These are phyloP conservation scores for Coemansia sp. DNA, from an alignment of 192 early-diverging fungal species.

Conservation along the genomic window DNA sequence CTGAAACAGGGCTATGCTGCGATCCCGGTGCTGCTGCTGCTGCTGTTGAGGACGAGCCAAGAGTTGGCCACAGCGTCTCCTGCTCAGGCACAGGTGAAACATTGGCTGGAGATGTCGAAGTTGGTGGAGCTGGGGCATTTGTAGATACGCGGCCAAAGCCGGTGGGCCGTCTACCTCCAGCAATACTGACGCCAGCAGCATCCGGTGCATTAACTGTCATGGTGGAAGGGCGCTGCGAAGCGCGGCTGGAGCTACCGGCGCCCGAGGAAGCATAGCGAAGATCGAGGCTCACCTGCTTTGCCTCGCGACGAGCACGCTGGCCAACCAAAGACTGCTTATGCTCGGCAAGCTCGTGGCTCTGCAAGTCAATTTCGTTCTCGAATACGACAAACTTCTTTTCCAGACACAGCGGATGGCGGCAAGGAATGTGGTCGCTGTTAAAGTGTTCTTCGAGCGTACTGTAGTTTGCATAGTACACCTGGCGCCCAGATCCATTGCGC, in stretches of 20 bases:
- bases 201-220: constrained; percentile 46
- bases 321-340: constrained; percentile 31
- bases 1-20: background rate
- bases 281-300: constrained; percentile 39
- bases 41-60: constrained; percentile 12
- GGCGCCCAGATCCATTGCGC: constrained; percentile 62
- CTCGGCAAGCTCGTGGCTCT: constrained; percentile 75
- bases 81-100: constrained; percentile 18
- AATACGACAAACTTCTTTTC: constrained; percentile 98
- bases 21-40: background rate
- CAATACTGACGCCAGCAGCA: constrained; percentile 37
- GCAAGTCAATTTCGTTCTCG: constrained; percentile 84
- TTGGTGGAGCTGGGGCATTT: constrained; percentile 3
- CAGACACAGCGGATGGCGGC: constrained; percentile 74
- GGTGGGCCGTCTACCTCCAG: constrained; percentile 39
- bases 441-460: constrained; percentile 80
- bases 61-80: constrained; percentile 36
- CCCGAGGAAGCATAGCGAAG: constrained; percentile 15
- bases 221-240: constrained; percentile 21
- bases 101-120: no score
- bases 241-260: constrained; percentile 5
- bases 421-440: constrained; percentile 74
- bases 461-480: constrained; percentile 89
- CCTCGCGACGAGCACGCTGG: constrained; percentile 38
- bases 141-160: constrained; percentile 27